Conservation (phyloP, 371 early-diverging fungal genomes). For the Actinomortierella wolfii region DNA sequence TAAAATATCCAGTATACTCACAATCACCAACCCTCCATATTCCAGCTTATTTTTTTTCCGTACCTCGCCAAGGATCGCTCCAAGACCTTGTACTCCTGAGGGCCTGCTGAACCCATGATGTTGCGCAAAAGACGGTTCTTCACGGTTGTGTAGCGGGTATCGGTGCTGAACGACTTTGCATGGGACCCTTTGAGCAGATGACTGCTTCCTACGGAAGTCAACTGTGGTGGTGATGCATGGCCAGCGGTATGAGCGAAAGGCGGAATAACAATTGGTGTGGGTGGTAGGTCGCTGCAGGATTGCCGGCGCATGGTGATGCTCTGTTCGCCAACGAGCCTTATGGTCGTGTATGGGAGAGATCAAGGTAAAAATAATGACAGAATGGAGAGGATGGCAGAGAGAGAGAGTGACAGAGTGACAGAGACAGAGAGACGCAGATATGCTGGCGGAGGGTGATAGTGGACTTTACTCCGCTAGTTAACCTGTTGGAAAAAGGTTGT, state of each 20-base stretch:
- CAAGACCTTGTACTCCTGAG: conserved; percentile 40
- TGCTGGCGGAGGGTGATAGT: no score
- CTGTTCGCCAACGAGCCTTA: no score
- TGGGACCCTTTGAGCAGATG: conserved; percentile 10
- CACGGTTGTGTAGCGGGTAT: conserved; percentile 32
- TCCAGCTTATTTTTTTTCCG: neutral
- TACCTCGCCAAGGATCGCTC: conserved; percentile 45
- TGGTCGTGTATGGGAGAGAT: no score
- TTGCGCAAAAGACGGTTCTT: conserved; percentile 43
- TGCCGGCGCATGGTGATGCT: conserved; percentile 13
- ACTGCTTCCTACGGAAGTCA: neutral
- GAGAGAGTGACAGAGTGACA: no score
- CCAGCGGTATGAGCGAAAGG: conserved; percentile 31
- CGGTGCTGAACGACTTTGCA: conserved; percentile 35
- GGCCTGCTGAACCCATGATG: conserved; percentile 38
- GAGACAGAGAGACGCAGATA: no score
- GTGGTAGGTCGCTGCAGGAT: conserved; percentile 42
- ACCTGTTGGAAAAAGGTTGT: no score
- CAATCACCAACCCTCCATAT: no score
- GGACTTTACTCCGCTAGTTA: no score
- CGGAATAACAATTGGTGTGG: conserved; percentile 39
- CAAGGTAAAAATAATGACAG: no score
- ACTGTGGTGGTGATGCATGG: conserved; percentile 27
- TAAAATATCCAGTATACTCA: no score
- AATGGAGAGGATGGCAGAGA: no score